These are phyloP conservation scores for Camellia japonica DNA, from an alignment of 148 eudicot species.

Conservation along the genomic window DNA sequence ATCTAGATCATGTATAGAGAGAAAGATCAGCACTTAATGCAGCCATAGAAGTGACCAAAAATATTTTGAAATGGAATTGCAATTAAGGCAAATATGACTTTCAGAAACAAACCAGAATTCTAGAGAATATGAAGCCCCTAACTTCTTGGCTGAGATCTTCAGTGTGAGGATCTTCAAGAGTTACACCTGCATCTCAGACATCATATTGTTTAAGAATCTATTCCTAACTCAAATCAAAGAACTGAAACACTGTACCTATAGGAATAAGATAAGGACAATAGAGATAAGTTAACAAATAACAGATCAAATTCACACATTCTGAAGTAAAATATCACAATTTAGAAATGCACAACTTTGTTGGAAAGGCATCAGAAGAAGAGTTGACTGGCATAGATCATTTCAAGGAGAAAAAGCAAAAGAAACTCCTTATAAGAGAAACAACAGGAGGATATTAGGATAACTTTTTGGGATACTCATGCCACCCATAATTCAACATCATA, in stretches of 20 bases:
- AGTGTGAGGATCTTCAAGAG: slow-evolving; percentile 92
- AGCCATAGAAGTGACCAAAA: neutral
- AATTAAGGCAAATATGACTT: neutral
- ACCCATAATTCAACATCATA: neutral
- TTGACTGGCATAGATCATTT: neutral
- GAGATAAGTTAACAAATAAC: neutral
- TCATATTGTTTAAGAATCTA: slow-evolving; percentile 2
- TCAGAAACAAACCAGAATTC: slow-evolving; percentile 61
- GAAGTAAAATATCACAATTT: neutral
- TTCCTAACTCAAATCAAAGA: slow-evolving; percentile 3
- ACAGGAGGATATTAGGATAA: neutral
- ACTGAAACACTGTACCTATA: neutral
- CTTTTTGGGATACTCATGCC: neutral
- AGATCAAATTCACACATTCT: neutral
- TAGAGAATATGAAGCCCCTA: slow-evolving; percentile 92
- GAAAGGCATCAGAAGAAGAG: neutral
- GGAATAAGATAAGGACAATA: neutral
- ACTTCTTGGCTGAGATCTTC: slow-evolving; percentile 98
- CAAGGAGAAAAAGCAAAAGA: neutral
- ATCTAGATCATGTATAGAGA: neutral
- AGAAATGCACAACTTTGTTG: neutral
- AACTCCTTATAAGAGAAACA: neutral
- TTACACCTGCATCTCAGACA: slow-evolving; percentile 57
- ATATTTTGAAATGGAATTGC: neutral
- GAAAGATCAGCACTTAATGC: slow-evolving; percentile 1